Conservation (phyloP, 176 grass and related monocot species). For the Oryza meyeriana region DNA sequence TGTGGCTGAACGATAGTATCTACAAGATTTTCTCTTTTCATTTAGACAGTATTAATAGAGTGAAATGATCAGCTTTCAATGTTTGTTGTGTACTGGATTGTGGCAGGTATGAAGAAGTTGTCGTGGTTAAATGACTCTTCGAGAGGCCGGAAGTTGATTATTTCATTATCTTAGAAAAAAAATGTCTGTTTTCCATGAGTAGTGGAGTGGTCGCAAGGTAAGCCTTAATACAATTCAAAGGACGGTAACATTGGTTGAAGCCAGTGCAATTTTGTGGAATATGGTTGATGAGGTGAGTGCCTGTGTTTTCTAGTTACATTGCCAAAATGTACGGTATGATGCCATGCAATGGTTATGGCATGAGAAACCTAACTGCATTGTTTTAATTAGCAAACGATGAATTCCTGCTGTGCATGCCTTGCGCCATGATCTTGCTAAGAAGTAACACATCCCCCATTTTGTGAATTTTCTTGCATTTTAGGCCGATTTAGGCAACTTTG, state of each 20-base stretch:
- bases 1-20: background rate
- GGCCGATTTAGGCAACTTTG: background rate
- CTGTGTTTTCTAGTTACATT: background rate
- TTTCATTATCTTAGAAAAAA: too few relatives aligned
- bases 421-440: slow-evolving; percentile 37
- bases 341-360: background rate
- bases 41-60: background rate
- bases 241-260: background rate
- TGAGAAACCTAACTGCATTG: slow-evolving; percentile 4
- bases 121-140: too few relatives aligned
- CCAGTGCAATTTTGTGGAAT: background rate
- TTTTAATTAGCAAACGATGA: slow-evolving; percentile 17
- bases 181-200: background rate
- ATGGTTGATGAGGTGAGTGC: background rate
- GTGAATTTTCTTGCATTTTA: background rate
- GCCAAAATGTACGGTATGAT: background rate
- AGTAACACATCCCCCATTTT: background rate
- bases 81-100: background rate
- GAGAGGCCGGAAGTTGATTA: too few relatives aligned
- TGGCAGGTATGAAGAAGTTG: background rate
- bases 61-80: background rate
- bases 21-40: background rate
- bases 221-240: background rate
- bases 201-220: background rate
- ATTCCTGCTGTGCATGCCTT: slow-evolving; percentile 42